Evolutionary conservation across 1,284 basidiomycete species (phyloP), one percentile per base, ranked within the genome.

Genomic region (Macrocystidia cucumis): DNA sequence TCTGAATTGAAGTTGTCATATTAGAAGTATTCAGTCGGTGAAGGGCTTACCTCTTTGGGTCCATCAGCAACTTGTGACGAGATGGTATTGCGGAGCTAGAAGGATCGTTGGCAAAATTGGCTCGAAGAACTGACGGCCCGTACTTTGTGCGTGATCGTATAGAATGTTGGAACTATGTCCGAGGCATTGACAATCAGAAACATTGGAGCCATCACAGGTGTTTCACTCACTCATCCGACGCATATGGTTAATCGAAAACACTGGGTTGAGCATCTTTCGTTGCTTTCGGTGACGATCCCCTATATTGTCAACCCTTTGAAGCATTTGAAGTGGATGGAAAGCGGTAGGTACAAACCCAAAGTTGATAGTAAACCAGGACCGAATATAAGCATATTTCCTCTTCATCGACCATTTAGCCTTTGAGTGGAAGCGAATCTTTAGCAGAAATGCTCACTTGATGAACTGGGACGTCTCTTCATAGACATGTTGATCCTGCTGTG

Each of bases 381-480:
- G 14, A 45, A 41, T 3, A 36, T 31, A 23, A 45, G 23, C 19
- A 16, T 27, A 23, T 40, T 41, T 6, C 27, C 26, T 25, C 42
- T 43, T 9, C 9, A 35, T n/a, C n/a, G n/a, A 16, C 1, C 14
- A 14, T 31, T 13, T 11, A 12, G 8, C 11, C n/a, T 18, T 12
- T 2, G 25, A 29, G 11, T n/a, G 17, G 29, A 29, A 9, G 28
- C n/a, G 11, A 18, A 30, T 12, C 5, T n/a, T n/a, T n/a, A n/a
- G n/a, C n/a, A n/a, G n/a, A n/a, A 18, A 14, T 24, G 29, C 45
- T 6, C 31, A 54, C 53, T 38, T 42, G 16, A 53, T 40, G 29
- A 51, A 53, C 5, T 43, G 34, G 3, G 41, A 36, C 1, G 45
- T 49, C 36, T 54, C 54, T 33, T 52, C 47, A 28, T 46, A 54